Base-by-base conservation (phyloP, 148 eudicot genomes). In the Rhododendron simsii region DNA sequence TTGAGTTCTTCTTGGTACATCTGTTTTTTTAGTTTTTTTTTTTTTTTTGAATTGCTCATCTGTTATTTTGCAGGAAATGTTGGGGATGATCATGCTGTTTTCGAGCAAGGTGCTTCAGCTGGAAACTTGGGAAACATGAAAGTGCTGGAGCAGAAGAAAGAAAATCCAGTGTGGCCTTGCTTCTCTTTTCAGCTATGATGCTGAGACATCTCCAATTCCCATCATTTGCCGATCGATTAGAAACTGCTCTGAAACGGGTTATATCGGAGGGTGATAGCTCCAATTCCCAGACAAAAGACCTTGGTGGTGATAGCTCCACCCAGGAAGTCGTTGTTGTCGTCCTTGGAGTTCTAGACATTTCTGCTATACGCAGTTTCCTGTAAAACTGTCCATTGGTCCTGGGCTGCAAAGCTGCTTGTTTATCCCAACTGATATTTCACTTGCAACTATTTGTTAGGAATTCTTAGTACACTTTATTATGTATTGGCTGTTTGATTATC, bases 161-260 rank as follows among this genome's bases (percentile, higher is more conserved):
- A 90, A 86, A 91, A 91, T 82, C 92, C 92, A 7, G 92, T 41
- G 45, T 91, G 79, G 92, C 91, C 16, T 88, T 91, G 84, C 92
- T 91, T 61, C 92, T 91, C 69, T 89, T 91, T 37, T 91, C 92
- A 12, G 92, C 91, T n/a, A 91, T 91, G 92, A 91, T 91, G 92
- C 86, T 91, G 74, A 82, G 90, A 75, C 92, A 89, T 89, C 92
- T 89, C 48, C 92, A 91, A 51, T 91, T 91, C 48, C 92, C 92
- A 53, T 91, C 92, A 8, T 91, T 91, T 65, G 91, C 92, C 15
- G 91, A 91, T 57, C 87, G 91, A 41, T 74, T 91, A 41, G 92
- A 91, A 80, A 89, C 92, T 74, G 91, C 91, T 1, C 91, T 89
- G 85, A n/a, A 91, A 86, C 51, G 82, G 69, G 92, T 91, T 91